These are phyloP conservation scores for Fonsecaea pedrosoi DNA, from an alignment of 2,329 filamentous ascomycete species.

Conservation along the genomic window DNA sequence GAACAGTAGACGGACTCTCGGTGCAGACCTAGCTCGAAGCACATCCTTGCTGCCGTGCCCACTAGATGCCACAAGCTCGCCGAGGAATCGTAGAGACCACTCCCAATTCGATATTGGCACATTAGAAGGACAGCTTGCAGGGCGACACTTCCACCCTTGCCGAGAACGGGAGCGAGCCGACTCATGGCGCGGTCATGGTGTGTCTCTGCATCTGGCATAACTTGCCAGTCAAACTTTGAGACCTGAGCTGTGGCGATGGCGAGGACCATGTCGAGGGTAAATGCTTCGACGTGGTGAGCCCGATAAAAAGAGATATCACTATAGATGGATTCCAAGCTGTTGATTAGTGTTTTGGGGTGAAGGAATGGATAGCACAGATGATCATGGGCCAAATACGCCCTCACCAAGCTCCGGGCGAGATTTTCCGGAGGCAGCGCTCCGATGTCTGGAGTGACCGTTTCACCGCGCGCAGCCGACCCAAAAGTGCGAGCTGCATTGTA, in stretches of 20 bases:
- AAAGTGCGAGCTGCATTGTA: constrained; percentile 11
- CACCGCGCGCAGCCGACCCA: constrained; percentile 13
- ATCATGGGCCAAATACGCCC: constrained; percentile 53
- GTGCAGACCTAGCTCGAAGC: constrained; percentile 52
- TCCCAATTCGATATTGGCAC: constrained; percentile 54
- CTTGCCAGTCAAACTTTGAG: constrained; percentile 55
- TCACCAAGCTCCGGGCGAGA: constrained; percentile 48
- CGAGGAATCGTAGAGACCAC: constrained; percentile 48
- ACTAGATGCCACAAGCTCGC: constrained; percentile 56
- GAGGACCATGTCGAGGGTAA: constrained; percentile 54
- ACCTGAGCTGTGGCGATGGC: constrained; percentile 54
- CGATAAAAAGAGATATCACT: constrained; percentile 41
- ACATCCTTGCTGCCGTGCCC: constrained; percentile 51
- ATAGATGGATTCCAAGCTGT: constrained; percentile 20
- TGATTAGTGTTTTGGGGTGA: constrained; percentile 42
- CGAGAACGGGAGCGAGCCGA: constrained; percentile 49
- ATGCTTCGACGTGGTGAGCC: constrained; percentile 45
- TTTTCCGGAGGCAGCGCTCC: constrained; percentile 45
- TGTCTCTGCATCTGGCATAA: constrained; percentile 52
- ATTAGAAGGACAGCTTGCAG: constrained; percentile 54
- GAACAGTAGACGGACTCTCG: constrained; percentile 47
- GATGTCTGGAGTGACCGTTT: constrained; percentile 13
- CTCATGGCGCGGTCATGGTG: constrained; percentile 51
- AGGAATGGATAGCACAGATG: constrained; percentile 55
- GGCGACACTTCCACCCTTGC: constrained; percentile 46